Evolutionary conservation across 345 rosid genomes (phyloP).

Genomic region (Linum trigynum): DNA sequence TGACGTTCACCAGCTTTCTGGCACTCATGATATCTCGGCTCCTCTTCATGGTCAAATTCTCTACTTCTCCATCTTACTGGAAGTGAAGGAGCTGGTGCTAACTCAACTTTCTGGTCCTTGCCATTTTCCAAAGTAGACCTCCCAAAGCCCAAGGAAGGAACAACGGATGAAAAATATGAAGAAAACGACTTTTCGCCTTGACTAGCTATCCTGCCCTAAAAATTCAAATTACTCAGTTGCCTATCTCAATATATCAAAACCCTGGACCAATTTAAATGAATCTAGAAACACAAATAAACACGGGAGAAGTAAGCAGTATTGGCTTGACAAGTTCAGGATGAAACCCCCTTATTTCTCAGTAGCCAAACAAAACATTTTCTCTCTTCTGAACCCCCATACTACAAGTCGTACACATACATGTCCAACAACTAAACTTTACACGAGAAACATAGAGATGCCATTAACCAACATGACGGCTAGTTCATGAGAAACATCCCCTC

Average conservation of each 20-base stretch:
- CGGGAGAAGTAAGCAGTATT: neutral
- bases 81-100: constrained; percentile 32
- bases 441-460: neutral
- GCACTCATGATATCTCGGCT: constrained; percentile 21
- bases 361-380: neutral
- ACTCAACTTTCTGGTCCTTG: constrained; percentile 21
- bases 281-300: neutral
- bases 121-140: constrained; percentile 27
- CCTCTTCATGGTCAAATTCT: constrained; percentile 24
- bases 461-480: neutral
- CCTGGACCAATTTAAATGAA: neutral
- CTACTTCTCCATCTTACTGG: constrained; percentile 36
- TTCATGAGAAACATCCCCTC: neutral
- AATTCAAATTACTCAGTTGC: constrained; percentile 28
- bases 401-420: neutral
- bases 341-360: too few species aligned
- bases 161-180: constrained; percentile 39
- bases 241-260: constrained; percentile 9
- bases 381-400: neutral
- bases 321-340: too few species aligned
- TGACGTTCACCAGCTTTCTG: constrained; percentile 13
- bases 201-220: constrained; percentile 50
- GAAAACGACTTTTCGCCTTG: constrained; percentile 35
- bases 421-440: neutral
- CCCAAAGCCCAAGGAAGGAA: constrained; percentile 27